Conservation (phyloP, 2,329 filamentous ascomycete genomes). For the Penicillium sp. region DNA sequence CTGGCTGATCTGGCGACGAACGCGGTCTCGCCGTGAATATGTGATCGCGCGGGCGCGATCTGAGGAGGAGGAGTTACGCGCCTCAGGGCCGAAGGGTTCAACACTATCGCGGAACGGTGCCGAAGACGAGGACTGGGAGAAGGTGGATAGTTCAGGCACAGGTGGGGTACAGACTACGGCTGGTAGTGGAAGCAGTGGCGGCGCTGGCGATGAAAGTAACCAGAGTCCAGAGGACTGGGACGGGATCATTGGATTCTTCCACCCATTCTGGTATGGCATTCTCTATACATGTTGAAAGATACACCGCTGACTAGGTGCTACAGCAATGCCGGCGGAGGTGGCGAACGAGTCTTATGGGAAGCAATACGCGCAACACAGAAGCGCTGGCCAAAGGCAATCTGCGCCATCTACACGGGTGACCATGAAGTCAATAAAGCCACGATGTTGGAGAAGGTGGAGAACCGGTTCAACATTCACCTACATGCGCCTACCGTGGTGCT, state of each 20-base stretch:
- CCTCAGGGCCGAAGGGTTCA: slow-evolving; percentile 25
- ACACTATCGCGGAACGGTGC: slow-evolving; percentile 24
- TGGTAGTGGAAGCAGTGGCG: slow-evolving; percentile 46
- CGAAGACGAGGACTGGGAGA: slow-evolving; percentile 68
- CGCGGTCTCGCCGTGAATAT: slow-evolving; percentile 58
- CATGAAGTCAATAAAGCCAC: slow-evolving; percentile 77
- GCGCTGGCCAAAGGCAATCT: slow-evolving; percentile 82
- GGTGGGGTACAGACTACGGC: slow-evolving; percentile 43
- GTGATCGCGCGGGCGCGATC: slow-evolving; percentile 50
- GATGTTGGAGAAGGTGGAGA: slow-evolving; percentile 75
- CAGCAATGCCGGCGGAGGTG: slow-evolving; percentile 92
- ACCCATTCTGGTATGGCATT: slow-evolving; percentile 81
- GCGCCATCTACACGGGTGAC: slow-evolving; percentile 92
- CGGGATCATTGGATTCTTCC: slow-evolving; percentile 91
- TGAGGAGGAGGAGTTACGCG: slow-evolving; percentile 38
- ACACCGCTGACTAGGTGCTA: slow-evolving; percentile 14
- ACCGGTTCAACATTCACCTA: slow-evolving; percentile 88
- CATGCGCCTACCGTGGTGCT: slow-evolving; percentile 80
- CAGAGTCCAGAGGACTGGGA: slow-evolving; percentile 60
- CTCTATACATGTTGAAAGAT: background rate
- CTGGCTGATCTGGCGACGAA: slow-evolving; percentile 62
- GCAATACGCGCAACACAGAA: slow-evolving; percentile 88
- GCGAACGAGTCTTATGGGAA: slow-evolving; percentile 94
- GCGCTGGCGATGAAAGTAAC: slow-evolving; percentile 32
- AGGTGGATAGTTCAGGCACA: slow-evolving; percentile 57